Conservation (phyloP, 305 asterid species). For the Coffea humblotiana region DNA sequence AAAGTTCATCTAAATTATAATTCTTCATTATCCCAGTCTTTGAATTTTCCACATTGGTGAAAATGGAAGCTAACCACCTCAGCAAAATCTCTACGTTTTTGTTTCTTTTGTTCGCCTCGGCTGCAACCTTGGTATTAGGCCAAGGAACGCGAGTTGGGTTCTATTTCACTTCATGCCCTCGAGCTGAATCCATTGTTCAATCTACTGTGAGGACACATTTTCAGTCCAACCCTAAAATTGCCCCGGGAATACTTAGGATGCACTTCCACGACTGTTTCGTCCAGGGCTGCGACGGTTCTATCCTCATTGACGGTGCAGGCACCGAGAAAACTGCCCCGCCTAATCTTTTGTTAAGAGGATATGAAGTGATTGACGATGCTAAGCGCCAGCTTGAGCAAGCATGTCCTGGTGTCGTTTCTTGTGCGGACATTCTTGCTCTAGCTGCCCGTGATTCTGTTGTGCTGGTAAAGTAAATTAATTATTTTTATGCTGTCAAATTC, state of each 20-base stretch:
- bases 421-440: conserved; percentile 74
- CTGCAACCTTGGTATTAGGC: conserved; percentile 31
- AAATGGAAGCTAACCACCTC: neutral
- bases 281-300: conserved; percentile 72
- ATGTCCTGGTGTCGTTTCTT: conserved; percentile 72
- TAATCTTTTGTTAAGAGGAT: conserved; percentile 51
- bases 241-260: conserved; percentile 64
- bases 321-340: conserved; percentile 53
- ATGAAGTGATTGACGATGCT: conserved; percentile 63
- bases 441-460: conserved; percentile 74
- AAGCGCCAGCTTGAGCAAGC: conserved; percentile 51
- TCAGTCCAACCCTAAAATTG: conserved; percentile 34
- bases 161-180: conserved; percentile 51
- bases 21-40: neutral
- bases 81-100: neutral
- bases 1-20: neutral
- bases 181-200: conserved; percentile 51
- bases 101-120: conserved; percentile 18
- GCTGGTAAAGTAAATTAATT: conserved; percentile 25
- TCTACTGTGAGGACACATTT: conserved; percentile 40
- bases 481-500: neutral
- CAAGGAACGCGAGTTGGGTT: conserved; percentile 63
- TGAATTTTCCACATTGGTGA: neutral
- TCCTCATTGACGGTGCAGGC: conserved; percentile 46
- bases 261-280: conserved; percentile 81